These are phyloP conservation scores for Verticillium longisporum DNA, from an alignment of 2,329 filamentous ascomycete genomes.

Conservation along the genomic window DNA sequence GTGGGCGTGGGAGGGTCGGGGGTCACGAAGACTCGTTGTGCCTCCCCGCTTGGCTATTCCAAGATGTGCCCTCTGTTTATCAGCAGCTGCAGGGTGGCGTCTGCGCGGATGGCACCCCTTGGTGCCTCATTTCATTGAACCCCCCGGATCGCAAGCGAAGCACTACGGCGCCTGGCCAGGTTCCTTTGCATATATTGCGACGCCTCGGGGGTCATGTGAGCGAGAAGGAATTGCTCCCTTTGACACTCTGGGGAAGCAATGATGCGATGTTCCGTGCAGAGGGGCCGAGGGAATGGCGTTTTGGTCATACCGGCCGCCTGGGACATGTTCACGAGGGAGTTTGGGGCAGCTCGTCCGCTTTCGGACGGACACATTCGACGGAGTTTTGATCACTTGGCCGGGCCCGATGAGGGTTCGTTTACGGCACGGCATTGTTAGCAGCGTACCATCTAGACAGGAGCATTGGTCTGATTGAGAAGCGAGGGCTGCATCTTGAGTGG, in stretches of 20 bases:
- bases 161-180: not conserved
- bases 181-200: not conserved
- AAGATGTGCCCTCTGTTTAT: not conserved
- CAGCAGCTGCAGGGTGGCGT: not conserved
- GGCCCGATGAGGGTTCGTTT: not conserved
- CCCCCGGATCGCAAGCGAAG: not conserved
- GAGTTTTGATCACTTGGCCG: not conserved
- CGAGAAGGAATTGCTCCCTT: not conserved
- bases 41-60: not conserved
- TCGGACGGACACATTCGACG: not conserved
- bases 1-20: not conserved
- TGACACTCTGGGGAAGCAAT: not conserved
- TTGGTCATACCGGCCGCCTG: not conserved
- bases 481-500: not conserved
- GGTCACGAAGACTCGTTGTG: not conserved
- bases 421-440: not conserved
- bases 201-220: not conserved
- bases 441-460: not conserved
- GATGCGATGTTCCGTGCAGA: not conserved
- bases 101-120: not conserved
- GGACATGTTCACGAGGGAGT: not conserved
- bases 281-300: not conserved
- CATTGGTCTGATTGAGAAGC: not conserved
- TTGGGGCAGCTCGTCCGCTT: not conserved
- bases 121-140: not conserved